A percentile compares a stretch with the other conserved stretches of the same genome.
phyloP scores from a whole-genome alignment of 2,329 filamentous ascomycete species.

The Pseudopyricularia javanii region DNA sequence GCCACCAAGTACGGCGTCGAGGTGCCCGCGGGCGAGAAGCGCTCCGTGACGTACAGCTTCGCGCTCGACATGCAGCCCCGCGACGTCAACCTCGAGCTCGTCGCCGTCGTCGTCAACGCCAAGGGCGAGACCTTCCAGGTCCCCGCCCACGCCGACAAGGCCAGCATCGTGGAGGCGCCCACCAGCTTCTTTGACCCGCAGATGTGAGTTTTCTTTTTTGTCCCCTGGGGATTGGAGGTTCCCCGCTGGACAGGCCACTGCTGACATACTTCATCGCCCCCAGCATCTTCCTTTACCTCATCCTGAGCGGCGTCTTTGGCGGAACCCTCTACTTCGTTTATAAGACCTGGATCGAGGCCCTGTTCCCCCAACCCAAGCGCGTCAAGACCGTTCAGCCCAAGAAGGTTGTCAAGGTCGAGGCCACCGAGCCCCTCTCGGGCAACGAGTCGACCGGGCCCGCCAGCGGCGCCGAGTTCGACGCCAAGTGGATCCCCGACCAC shows the following conservation, averaged over 20 bases:
- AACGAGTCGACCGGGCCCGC: conserved; percentile 59
- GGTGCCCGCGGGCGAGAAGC: conserved; percentile 64
- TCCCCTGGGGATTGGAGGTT: not conserved
- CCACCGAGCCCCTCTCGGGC: conserved; percentile 50
- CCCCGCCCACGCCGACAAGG: conserved; percentile 67
- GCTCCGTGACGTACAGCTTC: conserved; percentile 72
- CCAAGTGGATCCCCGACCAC: conserved; percentile 83
- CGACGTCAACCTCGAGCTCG: conserved; percentile 68
- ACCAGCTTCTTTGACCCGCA: conserved; percentile 14
- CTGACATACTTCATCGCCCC: not conserved
- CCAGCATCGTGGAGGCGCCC: conserved; percentile 53
- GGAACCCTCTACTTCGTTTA: conserved; percentile 93
- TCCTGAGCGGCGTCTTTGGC: conserved; percentile 67
- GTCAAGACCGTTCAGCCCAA: conserved; percentile 34
- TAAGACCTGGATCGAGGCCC: conserved; percentile 90
- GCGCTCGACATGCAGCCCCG: conserved; percentile 86
- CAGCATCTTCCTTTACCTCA: conserved; percentile 94
- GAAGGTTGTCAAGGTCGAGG: conserved; percentile 45
- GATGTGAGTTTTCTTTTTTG: conserved; percentile 39
- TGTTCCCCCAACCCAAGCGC: conserved; percentile 84
- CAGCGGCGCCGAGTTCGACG: conserved; percentile 63
- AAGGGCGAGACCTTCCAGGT: conserved; percentile 64
- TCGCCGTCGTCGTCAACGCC: conserved; percentile 55
- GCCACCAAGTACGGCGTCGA: conserved; percentile 59
- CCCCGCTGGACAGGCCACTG: not conserved